Evolutionary conservation across 176 grass and related monocot genomes (phyloP).

Genomic region (Saccharum spontaneum): DNA sequence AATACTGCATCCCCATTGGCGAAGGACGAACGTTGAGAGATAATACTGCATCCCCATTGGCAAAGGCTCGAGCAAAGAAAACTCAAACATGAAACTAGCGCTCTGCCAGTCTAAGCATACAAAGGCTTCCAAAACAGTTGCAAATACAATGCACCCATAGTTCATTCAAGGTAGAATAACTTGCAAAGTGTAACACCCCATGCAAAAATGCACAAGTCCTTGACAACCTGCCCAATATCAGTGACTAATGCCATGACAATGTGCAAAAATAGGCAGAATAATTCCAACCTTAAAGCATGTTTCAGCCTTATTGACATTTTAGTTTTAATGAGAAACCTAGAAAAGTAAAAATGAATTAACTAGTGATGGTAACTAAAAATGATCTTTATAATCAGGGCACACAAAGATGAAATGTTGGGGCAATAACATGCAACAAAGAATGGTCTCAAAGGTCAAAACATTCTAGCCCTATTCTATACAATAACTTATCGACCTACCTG

Average conservation of each 20-base stretch:
- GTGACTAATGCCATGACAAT: constrained; percentile 5
- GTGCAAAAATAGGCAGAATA: not conserved
- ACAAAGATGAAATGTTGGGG: constrained; percentile 5
- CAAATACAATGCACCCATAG: not conserved
- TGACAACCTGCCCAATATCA: not conserved
- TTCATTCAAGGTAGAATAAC: constrained; percentile 3
- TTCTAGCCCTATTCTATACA: constrained; percentile 19
- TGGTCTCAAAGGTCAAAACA: constrained; percentile 7
- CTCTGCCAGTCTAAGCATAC: not conserved
- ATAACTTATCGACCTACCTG: constrained; percentile 62
- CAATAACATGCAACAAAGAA: constrained; percentile 17
- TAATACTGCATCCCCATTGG: not conserved
- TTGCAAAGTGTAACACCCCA: not conserved
- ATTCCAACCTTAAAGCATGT: constrained; percentile 13
- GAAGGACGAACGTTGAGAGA: not conserved
- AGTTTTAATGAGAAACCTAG: constrained; percentile 19
- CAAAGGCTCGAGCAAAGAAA: not conserved
- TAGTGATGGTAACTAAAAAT: not conserved
- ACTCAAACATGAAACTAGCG: not conserved
- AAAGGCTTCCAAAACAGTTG: constrained; percentile 7
- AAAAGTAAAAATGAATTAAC: constrained; percentile 14
- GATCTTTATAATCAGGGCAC: not conserved
- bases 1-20: not conserved
- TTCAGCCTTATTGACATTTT: not conserved
- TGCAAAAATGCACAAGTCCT: not conserved